These are phyloP conservation scores for Parastagonospora avenae DNA, from an alignment of 2,329 filamentous ascomycete genomes.

Conservation along the genomic window DNA sequence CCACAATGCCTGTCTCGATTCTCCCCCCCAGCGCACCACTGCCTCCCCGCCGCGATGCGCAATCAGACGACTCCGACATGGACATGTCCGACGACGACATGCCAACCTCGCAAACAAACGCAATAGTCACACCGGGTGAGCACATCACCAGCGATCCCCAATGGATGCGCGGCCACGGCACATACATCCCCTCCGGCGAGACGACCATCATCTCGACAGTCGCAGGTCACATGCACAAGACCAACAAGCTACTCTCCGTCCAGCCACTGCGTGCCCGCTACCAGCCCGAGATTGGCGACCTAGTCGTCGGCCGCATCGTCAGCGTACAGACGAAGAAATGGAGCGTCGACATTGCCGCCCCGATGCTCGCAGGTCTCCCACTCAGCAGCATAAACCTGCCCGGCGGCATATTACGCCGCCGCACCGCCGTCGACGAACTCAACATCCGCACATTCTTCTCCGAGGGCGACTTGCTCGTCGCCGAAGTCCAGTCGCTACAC, in stretches of 20 bases:
- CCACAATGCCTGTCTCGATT: constrained; percentile 64
- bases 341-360: constrained; percentile 92
- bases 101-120: constrained; percentile 34
- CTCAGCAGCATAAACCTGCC: constrained; percentile 93
- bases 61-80: constrained; percentile 54
- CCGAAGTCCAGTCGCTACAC: constrained; percentile 90
- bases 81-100: constrained; percentile 53
- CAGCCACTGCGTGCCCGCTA: constrained; percentile 90
- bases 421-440: constrained; percentile 94
- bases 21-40: constrained; percentile 55
- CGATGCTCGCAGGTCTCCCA: constrained; percentile 82
- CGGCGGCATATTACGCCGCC: constrained; percentile 85
- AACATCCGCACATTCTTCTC: constrained; percentile 98
- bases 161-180: constrained; percentile 98
- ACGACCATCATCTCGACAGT: constrained; percentile 85
- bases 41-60: constrained; percentile 35
- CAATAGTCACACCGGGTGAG: constrained; percentile 86
- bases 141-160: constrained; percentile 88
- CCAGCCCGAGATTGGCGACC: constrained; percentile 92
- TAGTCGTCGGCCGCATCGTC: constrained; percentile 90
- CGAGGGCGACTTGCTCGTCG: constrained; percentile 91
- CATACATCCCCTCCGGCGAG: constrained; percentile 69
- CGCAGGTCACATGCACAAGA: constrained; percentile 86
- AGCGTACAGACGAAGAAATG: constrained; percentile 93
- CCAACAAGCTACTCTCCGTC: constrained; percentile 95